phyloP scores from a whole-genome alignment of 495 filamentous ascomycete genomes.

The Opeltia flavorubescens region DNA sequence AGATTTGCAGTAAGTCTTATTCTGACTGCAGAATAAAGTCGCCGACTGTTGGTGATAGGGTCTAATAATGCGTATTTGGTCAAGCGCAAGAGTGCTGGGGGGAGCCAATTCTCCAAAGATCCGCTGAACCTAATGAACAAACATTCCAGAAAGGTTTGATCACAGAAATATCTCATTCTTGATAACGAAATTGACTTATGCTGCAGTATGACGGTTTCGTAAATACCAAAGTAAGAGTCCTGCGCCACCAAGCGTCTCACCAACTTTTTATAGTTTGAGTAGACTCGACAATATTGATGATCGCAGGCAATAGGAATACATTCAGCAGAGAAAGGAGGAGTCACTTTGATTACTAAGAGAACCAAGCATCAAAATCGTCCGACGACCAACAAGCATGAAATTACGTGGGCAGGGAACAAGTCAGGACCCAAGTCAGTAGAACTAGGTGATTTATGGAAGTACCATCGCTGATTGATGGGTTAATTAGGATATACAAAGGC shows the following conservation, averaged over 20 bases:
- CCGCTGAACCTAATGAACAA: constrained; percentile 82
- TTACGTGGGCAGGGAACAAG: constrained; percentile 39
- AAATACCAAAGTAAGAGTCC: constrained; percentile 69
- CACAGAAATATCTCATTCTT: not conserved
- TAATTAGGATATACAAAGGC: constrained; percentile 67
- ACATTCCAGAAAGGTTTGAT: constrained; percentile 73
- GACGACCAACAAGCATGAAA: constrained; percentile 43
- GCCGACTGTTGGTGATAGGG: constrained; percentile 34
- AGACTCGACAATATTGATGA: no score
- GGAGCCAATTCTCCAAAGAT: constrained; percentile 82
- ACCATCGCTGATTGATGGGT: constrained; percentile 1
- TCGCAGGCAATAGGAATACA: constrained; percentile 68
- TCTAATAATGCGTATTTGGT: constrained; percentile 72
- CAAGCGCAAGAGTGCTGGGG: constrained; percentile 65
- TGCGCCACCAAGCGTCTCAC: no score
- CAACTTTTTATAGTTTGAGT: no score
- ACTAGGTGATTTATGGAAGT: not conserved
- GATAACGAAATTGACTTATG: constrained; percentile 1
- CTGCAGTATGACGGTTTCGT: constrained; percentile 73
- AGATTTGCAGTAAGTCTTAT: constrained; percentile 78
- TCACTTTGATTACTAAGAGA: constrained; percentile 77
- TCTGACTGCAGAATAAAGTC: no score
- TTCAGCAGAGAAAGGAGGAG: constrained; percentile 48
- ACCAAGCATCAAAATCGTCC: constrained; percentile 54
- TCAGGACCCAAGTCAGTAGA: constrained; percentile 17